phyloP scores from a whole-genome alignment of 352 stramenopile genomes.

The Phytophthora syringae region DNA sequence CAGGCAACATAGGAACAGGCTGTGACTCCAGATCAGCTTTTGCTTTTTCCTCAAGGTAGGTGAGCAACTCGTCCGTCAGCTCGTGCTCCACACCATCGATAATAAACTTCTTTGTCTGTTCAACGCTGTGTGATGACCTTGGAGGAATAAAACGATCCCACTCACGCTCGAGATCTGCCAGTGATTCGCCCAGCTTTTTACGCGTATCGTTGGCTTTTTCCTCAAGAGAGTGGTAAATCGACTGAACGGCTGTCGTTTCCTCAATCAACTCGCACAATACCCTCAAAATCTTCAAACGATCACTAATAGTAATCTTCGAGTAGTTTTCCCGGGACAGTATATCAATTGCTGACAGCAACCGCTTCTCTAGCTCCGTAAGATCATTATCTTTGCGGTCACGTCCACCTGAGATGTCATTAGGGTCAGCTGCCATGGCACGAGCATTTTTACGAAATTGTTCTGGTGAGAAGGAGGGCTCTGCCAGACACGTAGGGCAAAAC shows the following conservation, averaged over 20 bases:
- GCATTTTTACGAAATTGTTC: constrained; percentile 61
- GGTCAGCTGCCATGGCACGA: constrained; percentile 27
- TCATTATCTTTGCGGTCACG: constrained; percentile 46
- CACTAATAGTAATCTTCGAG: constrained; percentile 48
- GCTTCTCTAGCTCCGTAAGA: constrained; percentile 72
- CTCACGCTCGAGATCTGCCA: constrained; percentile 66
- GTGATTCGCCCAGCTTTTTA: constrained; percentile 54
- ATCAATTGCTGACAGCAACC: constrained; percentile 59
- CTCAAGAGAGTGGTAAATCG: constrained; percentile 70
- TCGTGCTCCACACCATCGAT: constrained; percentile 77
- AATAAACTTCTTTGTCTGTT: constrained; percentile 72
- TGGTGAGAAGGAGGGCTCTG: constrained; percentile 58
- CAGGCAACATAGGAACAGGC: constrained; percentile 53
- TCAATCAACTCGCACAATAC: constrained; percentile 77
- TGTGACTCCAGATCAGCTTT: constrained; percentile 63
- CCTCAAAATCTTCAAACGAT: constrained; percentile 66
- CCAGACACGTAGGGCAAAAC: constrained; percentile 75
- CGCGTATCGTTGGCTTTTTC: constrained; percentile 65
- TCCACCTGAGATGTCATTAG: constrained; percentile 13
- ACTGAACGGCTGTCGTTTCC: constrained; percentile 56
- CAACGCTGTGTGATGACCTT: constrained; percentile 51
- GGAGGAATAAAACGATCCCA: constrained; percentile 65
- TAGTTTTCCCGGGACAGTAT: constrained; percentile 79
- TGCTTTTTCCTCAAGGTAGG: constrained; percentile 71
- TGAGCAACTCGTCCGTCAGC: constrained; percentile 72